phyloP scores from a whole-genome alignment of 164 flowering plant genomes.

The Saururus chinensis region DNA sequence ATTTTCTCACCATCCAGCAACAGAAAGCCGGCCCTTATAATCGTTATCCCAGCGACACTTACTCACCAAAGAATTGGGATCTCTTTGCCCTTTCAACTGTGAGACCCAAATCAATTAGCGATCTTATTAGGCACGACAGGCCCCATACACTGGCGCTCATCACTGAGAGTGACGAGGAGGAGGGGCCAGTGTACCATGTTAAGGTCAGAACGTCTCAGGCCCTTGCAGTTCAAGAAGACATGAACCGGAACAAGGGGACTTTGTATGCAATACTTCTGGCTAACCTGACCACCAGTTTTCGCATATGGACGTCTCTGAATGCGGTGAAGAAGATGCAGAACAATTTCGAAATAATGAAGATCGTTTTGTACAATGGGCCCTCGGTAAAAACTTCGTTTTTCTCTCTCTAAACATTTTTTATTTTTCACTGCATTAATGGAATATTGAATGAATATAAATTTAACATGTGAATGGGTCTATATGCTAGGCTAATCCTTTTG shows the following conservation, averaged over 20 bases:
- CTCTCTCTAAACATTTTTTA: too few relatives aligned
- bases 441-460: too few relatives aligned
- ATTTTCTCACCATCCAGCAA: background rate
- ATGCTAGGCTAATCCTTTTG: too few relatives aligned
- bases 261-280: conserved; percentile 35
- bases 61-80: background rate
- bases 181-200: background rate
- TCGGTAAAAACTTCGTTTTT: background rate
- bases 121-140: conserved; percentile 25
- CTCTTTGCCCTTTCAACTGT: conserved; percentile 34
- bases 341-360: background rate
- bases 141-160: conserved; percentile 33
- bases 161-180: conserved; percentile 10
- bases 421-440: too few relatives aligned
- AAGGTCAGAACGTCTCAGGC: conserved; percentile 25
- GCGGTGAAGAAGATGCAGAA: conserved; percentile 2
- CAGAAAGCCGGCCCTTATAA: background rate
- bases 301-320: conserved; percentile 48
- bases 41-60: background rate
- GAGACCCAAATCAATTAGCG: conserved; percentile 34
- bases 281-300: conserved; percentile 34
- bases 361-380: background rate
- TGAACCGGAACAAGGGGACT: conserved; percentile 13
- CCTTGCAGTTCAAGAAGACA: conserved; percentile 6
- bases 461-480: too few relatives aligned